Evolutionary conservation across 495 filamentous ascomycete species (phyloP).

Genomic region (Parathielavia appendiculata): DNA sequence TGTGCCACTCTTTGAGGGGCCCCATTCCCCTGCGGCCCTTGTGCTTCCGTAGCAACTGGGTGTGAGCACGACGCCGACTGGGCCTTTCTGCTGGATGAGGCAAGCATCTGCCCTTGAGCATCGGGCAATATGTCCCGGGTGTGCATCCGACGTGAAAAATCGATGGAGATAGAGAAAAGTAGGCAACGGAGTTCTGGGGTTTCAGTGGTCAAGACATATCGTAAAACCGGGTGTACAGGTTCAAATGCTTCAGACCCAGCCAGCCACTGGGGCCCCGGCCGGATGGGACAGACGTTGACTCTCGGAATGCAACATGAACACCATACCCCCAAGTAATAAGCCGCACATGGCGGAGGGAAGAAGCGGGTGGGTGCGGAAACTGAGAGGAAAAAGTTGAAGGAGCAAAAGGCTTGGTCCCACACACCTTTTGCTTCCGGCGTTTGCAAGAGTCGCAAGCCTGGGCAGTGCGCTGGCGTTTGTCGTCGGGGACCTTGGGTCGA

Average conservation of each 20-base stretch:
- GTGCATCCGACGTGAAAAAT: conserved; percentile 6
- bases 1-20: conserved; percentile 20
- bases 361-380: conserved; percentile 10
- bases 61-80: conserved; percentile 15
- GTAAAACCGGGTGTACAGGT: conserved; percentile 4
- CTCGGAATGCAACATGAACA: neutral
- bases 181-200: neutral
- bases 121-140: conserved; percentile 8
- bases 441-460: conserved; percentile 75
- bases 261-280: neutral
- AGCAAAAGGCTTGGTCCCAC: conserved; percentile 19
- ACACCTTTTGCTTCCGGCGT: conserved; percentile 69
- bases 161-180: conserved; percentile 4
- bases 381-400: conserved; percentile 14
- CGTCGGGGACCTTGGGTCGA: conserved; percentile 58
- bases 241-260: neutral
- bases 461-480: conserved; percentile 59
- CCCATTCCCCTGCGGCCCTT: conserved; percentile 16
- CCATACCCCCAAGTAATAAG: neutral
- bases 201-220: conserved; percentile 14
- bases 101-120: conserved; percentile 14
- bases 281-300: neutral
- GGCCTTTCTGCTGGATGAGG: conserved; percentile 10
- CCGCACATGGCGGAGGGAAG: conserved; percentile 2
- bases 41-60: conserved; percentile 26